These are phyloP conservation scores for Astrothelium macrocarpum DNA, from an alignment of 495 filamentous ascomycete species.

Conservation along the genomic window DNA sequence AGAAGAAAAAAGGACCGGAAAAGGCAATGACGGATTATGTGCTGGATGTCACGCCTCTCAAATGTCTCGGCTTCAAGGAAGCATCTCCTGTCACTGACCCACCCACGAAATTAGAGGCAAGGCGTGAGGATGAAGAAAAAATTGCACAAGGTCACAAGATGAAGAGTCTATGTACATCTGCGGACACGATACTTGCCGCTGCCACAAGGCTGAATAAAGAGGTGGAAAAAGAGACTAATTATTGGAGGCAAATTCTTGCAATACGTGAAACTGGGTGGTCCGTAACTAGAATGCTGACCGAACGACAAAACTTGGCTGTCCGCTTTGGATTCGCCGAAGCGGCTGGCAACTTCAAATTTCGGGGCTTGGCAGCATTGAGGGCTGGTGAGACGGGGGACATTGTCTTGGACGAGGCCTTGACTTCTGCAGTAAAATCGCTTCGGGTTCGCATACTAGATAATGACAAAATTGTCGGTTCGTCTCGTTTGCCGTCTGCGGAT, in stretches of 20 bases:
- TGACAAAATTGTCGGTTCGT: slow-evolving; percentile 44
- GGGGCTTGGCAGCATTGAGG: slow-evolving; percentile 67
- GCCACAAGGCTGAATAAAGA: slow-evolving; percentile 65
- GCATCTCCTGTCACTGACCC: not conserved
- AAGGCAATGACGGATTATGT: slow-evolving; percentile 1
- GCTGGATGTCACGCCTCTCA: not conserved
- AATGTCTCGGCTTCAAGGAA: not conserved
- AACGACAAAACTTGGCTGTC: slow-evolving; percentile 70
- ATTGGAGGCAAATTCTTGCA: slow-evolving; percentile 77
- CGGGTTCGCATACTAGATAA: slow-evolving; percentile 48
- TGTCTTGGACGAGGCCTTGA: slow-evolving; percentile 58
- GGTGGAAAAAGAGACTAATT: slow-evolving; percentile 65
- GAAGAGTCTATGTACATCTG: slow-evolving; percentile 62
- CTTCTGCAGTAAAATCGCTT: slow-evolving; percentile 49
- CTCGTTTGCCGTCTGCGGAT: slow-evolving; percentile 34
- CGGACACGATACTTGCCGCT: slow-evolving; percentile 62
- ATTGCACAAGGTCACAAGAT: slow-evolving; percentile 36
- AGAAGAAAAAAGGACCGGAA: slow-evolving; percentile 1
- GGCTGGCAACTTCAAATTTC: slow-evolving; percentile 62
- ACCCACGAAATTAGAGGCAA: not conserved
- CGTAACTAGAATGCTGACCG: slow-evolving; percentile 55
- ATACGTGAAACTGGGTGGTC: slow-evolving; percentile 81
- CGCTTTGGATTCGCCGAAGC: slow-evolving; percentile 81
- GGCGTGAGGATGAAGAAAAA: not conserved
- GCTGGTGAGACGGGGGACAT: slow-evolving; percentile 65